These are phyloP conservation scores for Botryobasidium botryosum DNA, from an alignment of 768 basidiomycete species.

Conservation along the genomic window DNA sequence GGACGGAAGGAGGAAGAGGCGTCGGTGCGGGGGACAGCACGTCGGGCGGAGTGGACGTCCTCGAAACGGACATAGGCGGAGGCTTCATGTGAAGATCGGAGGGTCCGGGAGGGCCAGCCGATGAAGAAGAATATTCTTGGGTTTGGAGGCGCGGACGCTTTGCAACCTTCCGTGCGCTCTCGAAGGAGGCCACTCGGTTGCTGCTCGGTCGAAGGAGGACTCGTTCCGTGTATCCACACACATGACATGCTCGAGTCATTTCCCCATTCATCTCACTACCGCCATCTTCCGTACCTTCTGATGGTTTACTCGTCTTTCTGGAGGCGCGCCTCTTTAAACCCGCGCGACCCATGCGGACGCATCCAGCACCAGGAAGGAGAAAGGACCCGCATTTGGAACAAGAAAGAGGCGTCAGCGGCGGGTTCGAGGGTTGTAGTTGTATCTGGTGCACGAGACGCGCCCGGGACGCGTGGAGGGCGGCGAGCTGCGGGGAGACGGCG, in stretches of 20 bases:
- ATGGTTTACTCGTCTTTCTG: conserved; percentile 6
- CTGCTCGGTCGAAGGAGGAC: no score
- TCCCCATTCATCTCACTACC: no score
- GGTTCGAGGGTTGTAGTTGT: conserved; percentile 11
- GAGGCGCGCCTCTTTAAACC: conserved; percentile 16
- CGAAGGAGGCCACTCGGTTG: no score
- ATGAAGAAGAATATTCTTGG: no score
- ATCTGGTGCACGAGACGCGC: conserved; percentile 17
- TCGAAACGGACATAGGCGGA: neutral
- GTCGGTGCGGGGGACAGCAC: conserved; percentile 8
- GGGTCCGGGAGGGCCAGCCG: neutral
- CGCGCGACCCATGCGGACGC: conserved; percentile 22
- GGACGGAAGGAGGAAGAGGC: neutral
- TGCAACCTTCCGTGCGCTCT: no score
- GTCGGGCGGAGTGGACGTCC: conserved; percentile 9
- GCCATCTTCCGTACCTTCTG: neutral
- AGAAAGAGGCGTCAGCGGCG: conserved; percentile 17
- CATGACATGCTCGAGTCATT: no score
- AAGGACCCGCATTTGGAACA: conserved; percentile 41
- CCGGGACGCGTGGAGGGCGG: conserved; percentile 42
- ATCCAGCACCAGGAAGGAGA: conserved; percentile 26
- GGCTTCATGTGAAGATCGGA: neutral
- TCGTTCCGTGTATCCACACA: no score
- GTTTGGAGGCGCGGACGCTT: no score
- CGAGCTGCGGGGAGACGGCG: conserved; percentile 35